Percentiles rank a stretch among this genome's conserved stretches.
Conservation (phyloP, 441 rosid genomes). For the Erodium texanum region DNA sequence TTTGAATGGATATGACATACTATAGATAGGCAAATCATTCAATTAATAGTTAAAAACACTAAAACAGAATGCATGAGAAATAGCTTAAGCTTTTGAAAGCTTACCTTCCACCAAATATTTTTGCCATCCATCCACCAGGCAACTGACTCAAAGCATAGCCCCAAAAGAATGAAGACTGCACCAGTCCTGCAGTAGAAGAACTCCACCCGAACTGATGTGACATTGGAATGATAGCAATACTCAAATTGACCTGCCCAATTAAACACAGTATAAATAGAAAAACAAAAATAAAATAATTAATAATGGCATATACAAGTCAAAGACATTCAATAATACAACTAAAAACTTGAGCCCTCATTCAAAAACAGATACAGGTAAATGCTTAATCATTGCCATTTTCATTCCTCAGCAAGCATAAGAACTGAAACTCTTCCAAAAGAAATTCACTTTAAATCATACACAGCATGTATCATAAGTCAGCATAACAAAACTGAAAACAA, state of each 20-base stretch:
- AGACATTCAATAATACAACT: not conserved
- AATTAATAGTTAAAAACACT: not conserved
- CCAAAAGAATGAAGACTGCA: conserved; percentile 93
- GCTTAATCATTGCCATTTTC: too few species aligned
- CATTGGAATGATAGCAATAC: conserved; percentile 89
- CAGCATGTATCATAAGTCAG: not conserved
- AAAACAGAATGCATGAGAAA: not conserved
- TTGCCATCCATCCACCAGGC: conserved; percentile 93
- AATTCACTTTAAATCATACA: too few species aligned
- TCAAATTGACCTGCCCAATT: conserved; percentile 67
- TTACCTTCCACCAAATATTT: conserved; percentile 86
- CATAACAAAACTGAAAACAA: not conserved
- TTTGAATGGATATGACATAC: not conserved
- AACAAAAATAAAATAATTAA: not conserved
- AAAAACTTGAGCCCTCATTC: not conserved
- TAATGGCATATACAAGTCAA: not conserved
- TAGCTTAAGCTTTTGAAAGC: conserved; percentile 22
- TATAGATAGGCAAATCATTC: not conserved
- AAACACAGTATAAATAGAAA: conserved; percentile 6
- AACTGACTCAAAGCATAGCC: conserved; percentile 90
- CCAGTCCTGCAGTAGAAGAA: conserved; percentile 74
- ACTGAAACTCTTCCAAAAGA: too few species aligned
- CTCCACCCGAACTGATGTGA: conserved; percentile 91
- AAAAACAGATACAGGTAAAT: too few species aligned
- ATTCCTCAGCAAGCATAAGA: too few species aligned